Evolutionary conservation across 2,329 filamentous ascomycete genomes (phyloP).

Genomic region (Plectosphaerella sp.): DNA sequence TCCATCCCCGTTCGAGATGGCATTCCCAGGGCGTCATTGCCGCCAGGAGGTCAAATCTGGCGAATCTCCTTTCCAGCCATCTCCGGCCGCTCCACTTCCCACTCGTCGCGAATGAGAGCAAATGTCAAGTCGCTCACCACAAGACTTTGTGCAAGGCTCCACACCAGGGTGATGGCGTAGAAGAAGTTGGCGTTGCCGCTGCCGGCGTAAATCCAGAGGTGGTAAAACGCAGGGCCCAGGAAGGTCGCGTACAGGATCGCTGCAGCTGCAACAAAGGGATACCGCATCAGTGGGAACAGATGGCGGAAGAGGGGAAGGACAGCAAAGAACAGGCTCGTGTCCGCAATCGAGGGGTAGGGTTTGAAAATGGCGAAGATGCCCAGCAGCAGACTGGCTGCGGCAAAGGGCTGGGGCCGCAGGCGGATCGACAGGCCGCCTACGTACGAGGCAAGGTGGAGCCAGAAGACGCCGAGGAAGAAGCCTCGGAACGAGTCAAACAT

Average conservation of each 20-base stretch:
- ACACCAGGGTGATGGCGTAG: slow-evolving; percentile 98
- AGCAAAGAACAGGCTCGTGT: slow-evolving; percentile 81
- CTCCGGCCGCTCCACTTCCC: slow-evolving; percentile 88
- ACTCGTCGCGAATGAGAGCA: slow-evolving; percentile 85
- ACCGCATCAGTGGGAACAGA: slow-evolving; percentile 85
- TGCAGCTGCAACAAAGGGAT: slow-evolving; percentile 81
- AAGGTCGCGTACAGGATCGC: slow-evolving; percentile 84
- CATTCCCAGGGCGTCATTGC: too few species aligned
- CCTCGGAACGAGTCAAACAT: slow-evolving; percentile 98
- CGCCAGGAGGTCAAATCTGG: slow-evolving; percentile 60
- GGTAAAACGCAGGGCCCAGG: slow-evolving; percentile 90
- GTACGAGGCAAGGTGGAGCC: slow-evolving; percentile 90
- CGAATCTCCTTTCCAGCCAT: slow-evolving; percentile 83
- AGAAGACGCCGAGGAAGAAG: slow-evolving; percentile 97
- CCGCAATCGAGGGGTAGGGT: slow-evolving; percentile 90
- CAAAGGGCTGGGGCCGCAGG: slow-evolving; percentile 79
- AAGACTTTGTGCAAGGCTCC: slow-evolving; percentile 85
- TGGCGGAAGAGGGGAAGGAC: slow-evolving; percentile 85
- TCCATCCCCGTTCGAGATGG: too few species aligned
- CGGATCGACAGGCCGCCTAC: slow-evolving; percentile 81
- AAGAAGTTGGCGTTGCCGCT: slow-evolving; percentile 99
- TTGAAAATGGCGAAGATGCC: slow-evolving; percentile 95
- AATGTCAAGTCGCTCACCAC: slow-evolving; percentile 85
- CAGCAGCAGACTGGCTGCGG: slow-evolving; percentile 76
- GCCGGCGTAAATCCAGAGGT: slow-evolving; percentile 97